Conservation (phyloP, 2,329 filamentous ascomycete genomes). For the Xylariaceae sp. region DNA sequence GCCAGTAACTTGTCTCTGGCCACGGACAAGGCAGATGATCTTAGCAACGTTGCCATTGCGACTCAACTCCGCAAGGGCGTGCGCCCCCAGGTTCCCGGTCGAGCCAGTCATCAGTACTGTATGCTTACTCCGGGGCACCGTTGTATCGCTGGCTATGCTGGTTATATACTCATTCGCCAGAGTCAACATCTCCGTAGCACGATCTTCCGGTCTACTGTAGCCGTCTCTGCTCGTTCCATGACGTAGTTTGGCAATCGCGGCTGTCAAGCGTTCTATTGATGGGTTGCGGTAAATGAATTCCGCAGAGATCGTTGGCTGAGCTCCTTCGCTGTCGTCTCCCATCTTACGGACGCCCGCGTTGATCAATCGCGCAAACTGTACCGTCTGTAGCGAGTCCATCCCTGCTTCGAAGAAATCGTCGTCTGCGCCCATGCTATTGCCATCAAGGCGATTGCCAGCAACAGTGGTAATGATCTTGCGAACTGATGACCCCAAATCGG, state of each 20-base stretch:
- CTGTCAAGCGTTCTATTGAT: conserved; percentile 4
- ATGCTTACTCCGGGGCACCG: not conserved
- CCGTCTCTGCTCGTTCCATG: not conserved
- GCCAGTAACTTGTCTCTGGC: not conserved
- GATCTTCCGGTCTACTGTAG: not conserved
- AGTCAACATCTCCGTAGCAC: not conserved
- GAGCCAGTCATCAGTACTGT: conserved; percentile 20
- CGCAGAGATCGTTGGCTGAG: conserved; percentile 3
- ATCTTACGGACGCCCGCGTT: not conserved
- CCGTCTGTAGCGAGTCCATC: conserved; percentile 30
- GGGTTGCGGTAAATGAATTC: conserved; percentile 19
- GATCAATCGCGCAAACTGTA: conserved; percentile 18
- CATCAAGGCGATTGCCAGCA: conserved; percentile 6
- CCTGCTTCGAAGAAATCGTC: conserved; percentile 29
- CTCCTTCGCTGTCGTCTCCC: not conserved
- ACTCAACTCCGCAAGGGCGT: conserved; percentile 13
- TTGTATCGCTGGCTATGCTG: not conserved
- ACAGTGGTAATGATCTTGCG: conserved; percentile 11
- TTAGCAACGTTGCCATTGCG: conserved; percentile 8
- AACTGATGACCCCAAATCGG: conserved; percentile 10
- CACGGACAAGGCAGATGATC: conserved; percentile 16
- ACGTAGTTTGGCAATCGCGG: not conserved
- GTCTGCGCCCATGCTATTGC: conserved; percentile 3
- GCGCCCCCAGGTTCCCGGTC: conserved; percentile 20
- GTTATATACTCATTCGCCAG: not conserved